Evolutionary conservation across 1,284 basidiomycete genomes (phyloP).

Genomic region (Melampsora americana): DNA sequence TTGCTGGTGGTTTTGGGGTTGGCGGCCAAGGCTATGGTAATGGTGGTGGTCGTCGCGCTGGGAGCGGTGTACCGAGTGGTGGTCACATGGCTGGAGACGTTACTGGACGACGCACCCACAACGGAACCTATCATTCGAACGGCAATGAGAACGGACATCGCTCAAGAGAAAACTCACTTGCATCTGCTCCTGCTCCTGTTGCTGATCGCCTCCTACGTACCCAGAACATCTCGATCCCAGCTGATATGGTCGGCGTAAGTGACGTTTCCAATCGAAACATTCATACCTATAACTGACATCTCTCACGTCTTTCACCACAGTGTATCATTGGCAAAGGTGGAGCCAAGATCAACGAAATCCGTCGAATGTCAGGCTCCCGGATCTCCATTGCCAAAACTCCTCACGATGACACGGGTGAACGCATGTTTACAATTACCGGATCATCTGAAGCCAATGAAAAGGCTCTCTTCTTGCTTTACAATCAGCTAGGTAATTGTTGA

Average conservation of each 20-base stretch:
- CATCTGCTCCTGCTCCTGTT: slow-evolving; percentile 58
- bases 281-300: neutral
- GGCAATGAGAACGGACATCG: slow-evolving; percentile 43
- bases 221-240: slow-evolving; percentile 97
- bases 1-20: slow-evolving; percentile 55
- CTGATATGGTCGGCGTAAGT: slow-evolving; percentile 84
- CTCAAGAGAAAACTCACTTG: slow-evolving; percentile 53
- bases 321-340: slow-evolving; percentile 76
- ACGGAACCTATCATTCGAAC: slow-evolving; percentile 46
- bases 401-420: slow-evolving; percentile 95
- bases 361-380: slow-evolving; percentile 89
- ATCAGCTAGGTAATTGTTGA: slow-evolving; percentile 60
- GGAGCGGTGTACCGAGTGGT: slow-evolving; percentile 46
- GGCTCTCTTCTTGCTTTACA: slow-evolving; percentile 93
- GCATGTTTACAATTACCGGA: slow-evolving; percentile 98
- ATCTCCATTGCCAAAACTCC: slow-evolving; percentile 98
- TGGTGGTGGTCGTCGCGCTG: slow-evolving; percentile 49
- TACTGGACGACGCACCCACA: slow-evolving; percentile 45
- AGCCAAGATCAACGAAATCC: slow-evolving; percentile 97
- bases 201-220: slow-evolving; percentile 75
- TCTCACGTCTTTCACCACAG: slow-evolving; percentile 49
- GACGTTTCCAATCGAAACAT: neutral
- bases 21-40: slow-evolving; percentile 47
- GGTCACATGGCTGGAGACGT: neutral
- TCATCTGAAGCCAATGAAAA: slow-evolving; percentile 63